Base-by-base conservation (phyloP, 306 rosid species). In the Trifolium dubium region DNA sequence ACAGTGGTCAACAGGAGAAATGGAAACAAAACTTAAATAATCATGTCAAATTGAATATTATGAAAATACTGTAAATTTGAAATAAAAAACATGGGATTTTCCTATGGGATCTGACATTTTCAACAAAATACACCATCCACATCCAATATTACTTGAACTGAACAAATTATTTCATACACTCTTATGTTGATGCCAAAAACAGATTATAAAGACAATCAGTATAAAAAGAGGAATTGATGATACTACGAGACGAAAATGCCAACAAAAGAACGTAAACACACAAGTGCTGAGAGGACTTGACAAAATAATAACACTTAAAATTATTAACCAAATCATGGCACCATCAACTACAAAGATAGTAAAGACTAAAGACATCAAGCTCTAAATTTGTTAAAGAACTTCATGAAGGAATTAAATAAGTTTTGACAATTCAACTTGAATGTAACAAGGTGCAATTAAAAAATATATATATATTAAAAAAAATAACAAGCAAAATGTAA, bases 311-410 rank as follows among this genome's bases (percentile, higher is more conserved):
- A 68, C 10, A 71, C 43, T 43, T 31, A 5, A 69, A 69, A 69
- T 77, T 55, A 67, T 44, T 67, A 58, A 56, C 32, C 47, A 12
- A 75, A 76, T 41, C 68, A 77, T 34, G 11, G 58, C 43, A 58
- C 49, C 23, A 60, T 60, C 76, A 69, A 47, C 76, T 46, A 30
- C 19, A 47, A 18, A 30, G 67, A 43, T 32, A 62, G 67, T 53
- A 65, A 41, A 23, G 41, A 46, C 74, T 43, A 73, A 43, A 15
- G 28, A n/a, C 64, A 66, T 56, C 64, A 58, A 56, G 64, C 47
- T 34, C 43, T 14, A 41, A 3, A 53, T 23, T 64, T 71, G 29
- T 23, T 46, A 65, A 17, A 64, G 44, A 67, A 55, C 74, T 54
- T 41, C 17, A 64, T 44, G 28, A 34, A 66, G 29, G 37, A 79